Conservation (phyloP, 192 early-diverging fungal genomes). For the Spizellomyces punctatus region DNA sequence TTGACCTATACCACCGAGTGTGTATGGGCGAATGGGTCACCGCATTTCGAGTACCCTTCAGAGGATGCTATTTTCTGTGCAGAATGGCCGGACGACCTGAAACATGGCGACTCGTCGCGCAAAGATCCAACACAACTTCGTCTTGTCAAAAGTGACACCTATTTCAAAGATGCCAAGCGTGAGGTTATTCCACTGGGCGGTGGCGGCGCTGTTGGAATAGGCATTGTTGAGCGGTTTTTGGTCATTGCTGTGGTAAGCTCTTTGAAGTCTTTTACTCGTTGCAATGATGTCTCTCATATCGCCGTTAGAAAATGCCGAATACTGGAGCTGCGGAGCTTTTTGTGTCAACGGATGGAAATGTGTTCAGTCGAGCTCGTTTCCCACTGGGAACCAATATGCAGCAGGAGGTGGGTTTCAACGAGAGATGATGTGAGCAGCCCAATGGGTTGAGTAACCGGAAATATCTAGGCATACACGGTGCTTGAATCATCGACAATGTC, state of each 20-base stretch:
- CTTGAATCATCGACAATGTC: too few species aligned
- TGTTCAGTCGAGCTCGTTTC: too few species aligned
- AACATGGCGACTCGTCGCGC: conserved; percentile 25
- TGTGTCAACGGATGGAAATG: too few species aligned
- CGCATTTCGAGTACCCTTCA: conserved; percentile 9
- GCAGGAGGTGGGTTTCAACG: too few species aligned
- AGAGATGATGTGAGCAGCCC: too few species aligned
- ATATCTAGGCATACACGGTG: too few species aligned
- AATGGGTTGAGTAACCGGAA: too few species aligned
- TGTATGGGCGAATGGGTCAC: conserved; percentile 7
- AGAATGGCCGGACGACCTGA: conserved; percentile 35
- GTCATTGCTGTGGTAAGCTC: conserved; percentile 52
- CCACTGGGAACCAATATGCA: too few species aligned
- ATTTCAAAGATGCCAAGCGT: conserved; percentile 55
- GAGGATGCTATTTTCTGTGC: conserved; percentile 74
- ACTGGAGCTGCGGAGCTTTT: too few species aligned
- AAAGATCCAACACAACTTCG: conserved; percentile 32
- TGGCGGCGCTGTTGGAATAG: conserved; percentile 70
- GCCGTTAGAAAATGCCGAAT: too few species aligned
- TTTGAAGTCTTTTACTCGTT: conserved; percentile 50
- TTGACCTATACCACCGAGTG: too few species aligned
- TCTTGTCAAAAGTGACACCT: conserved; percentile 78
- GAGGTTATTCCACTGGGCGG: conserved; percentile 57
- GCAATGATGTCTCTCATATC: not conserved
- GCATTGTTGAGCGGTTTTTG: conserved; percentile 70